Conservation (phyloP, 345 rosid genomes). For the Cardamine chenopodiifolia region DNA sequence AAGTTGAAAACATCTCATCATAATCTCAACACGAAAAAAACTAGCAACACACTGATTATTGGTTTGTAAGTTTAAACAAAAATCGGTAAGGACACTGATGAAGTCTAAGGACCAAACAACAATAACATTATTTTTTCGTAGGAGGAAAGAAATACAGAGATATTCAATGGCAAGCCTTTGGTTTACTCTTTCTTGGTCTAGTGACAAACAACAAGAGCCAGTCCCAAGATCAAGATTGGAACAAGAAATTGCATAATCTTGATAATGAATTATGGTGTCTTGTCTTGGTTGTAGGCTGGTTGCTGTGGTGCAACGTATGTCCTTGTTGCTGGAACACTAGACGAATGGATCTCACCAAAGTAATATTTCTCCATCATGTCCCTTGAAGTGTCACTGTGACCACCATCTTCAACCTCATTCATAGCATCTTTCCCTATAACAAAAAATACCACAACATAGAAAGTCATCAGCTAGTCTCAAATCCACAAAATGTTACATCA, state of each 20-base stretch:
- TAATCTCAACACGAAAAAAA: slow-evolving; percentile 3
- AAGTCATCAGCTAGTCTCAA: background rate
- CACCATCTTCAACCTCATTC: slow-evolving; percentile 88
- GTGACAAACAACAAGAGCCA: slow-evolving; percentile 70
- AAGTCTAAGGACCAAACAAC: slow-evolving; percentile 25
- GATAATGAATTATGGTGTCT: slow-evolving; percentile 63
- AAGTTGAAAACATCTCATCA: slow-evolving; percentile 19
- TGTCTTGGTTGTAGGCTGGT: slow-evolving; percentile 53
- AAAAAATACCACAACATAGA: background rate
- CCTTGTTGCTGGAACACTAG: slow-evolving; percentile 63
- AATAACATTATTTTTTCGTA: background rate
- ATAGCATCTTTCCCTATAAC: slow-evolving; percentile 86
- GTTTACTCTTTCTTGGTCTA: slow-evolving; percentile 80
- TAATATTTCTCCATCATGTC: slow-evolving; percentile 72
- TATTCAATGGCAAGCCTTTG: background rate
- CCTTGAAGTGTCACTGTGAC: slow-evolving; percentile 91
- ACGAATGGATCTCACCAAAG: slow-evolving; percentile 73
- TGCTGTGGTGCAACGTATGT: slow-evolving; percentile 55
- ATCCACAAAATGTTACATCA: background rate
- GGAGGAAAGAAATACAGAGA: slow-evolving; percentile 23
- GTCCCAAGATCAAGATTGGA: slow-evolving; percentile 81
- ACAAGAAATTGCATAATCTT: slow-evolving; percentile 88
- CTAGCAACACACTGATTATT: slow-evolving; percentile 29
- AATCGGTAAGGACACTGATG: slow-evolving; percentile 8
- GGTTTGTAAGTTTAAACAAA: slow-evolving; percentile 27